Evolutionary conservation across 2,329 filamentous ascomycete genomes (phyloP), one percentile per base, ranked within the genome.

Genomic region (Saccharata proteae): DNA sequence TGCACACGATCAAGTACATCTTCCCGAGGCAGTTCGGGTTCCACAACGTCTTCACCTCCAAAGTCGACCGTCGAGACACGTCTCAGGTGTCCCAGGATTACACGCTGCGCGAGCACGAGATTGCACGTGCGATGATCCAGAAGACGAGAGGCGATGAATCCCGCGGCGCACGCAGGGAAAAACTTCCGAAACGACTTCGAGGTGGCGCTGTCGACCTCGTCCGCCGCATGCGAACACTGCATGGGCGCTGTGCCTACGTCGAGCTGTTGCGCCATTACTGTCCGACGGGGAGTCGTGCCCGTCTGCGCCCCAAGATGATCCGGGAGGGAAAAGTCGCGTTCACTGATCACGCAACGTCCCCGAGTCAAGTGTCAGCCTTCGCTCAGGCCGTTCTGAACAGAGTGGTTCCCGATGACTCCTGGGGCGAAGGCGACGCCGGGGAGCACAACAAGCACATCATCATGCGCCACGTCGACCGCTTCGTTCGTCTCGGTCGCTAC

Each of bases 21-120:
- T 98, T 98, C 44, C 90, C 90, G 18, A 69, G 78, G 8, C 86
- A 96, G 47, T 96, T 93, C 47, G 73, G 74, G 10, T 61, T 98
- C 3, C 84, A 93, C 48, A 98, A 96, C 54, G 84, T 80, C n/a
- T 94, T 96, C 49, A 84, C 76, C 0, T 81, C 76, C 4, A 58
- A 62, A 3, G 66, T 79, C 11, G 69, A 90, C 49, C 51, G 49
- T 14, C 67, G 58, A 29, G 71, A 81, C 45, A 88, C 78, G 0
- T 62, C 72, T 0, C 79, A 88, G 43, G 70, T 69, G 16, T 77
- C 88, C 46, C 81, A 83, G 46, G 85, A 93, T 52, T 93, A 93
- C 49, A 86, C 80, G 0, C 52, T 84, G 8, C 76, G 88, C 12
- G 88, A 96, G 47, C 69, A 81, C 8, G 88, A 96, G 47, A 88